phyloP scores from a whole-genome alignment of 1,139 yeast species.

The Pichia norvegensis region DNA sequence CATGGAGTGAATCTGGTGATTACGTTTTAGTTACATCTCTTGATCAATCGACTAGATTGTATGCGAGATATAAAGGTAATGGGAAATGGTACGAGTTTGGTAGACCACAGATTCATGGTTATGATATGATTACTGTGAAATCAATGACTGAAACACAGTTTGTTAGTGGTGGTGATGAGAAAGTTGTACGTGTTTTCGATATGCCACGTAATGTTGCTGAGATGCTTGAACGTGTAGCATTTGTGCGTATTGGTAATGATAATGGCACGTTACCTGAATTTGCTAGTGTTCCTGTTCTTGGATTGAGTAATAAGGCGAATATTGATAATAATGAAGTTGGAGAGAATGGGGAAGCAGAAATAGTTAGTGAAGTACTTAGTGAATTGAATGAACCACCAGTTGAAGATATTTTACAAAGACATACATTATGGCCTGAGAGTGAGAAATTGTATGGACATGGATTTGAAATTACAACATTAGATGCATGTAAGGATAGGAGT shows the following conservation, averaged over 20 bases:
- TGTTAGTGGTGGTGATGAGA: constrained; percentile 95
- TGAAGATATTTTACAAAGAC: constrained; percentile 86
- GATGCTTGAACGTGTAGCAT: constrained; percentile 47
- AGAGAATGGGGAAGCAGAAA: constrained; percentile 26
- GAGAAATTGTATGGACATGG: constrained; percentile 98
- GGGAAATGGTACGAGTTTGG: constrained; percentile 85
- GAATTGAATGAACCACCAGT: constrained; percentile 57
- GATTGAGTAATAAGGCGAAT: constrained; percentile 87
- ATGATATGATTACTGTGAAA: constrained; percentile 85
- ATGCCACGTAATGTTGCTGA: constrained; percentile 76
- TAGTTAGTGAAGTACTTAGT: constrained; percentile 39
- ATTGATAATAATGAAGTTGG: constrained; percentile 10
- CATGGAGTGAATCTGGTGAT: constrained; percentile 67
- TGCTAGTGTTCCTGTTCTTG: constrained; percentile 88
- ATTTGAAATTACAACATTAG: constrained; percentile 80
- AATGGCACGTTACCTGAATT: constrained; percentile 56
- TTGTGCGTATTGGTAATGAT: background rate
- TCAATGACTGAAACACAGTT: constrained; percentile 54
- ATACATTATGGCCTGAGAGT: constrained; percentile 88
- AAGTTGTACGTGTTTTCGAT: constrained; percentile 80
- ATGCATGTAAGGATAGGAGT: constrained; percentile 55
- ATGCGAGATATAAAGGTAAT: constrained; percentile 39
- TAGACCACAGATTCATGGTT: constrained; percentile 97
- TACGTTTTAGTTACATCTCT: constrained; percentile 69
- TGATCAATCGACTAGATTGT: constrained; percentile 89